These are phyloP conservation scores for Incumbomyces delicatus DNA, from an alignment of 2,329 filamentous ascomycete species.

Conservation along the genomic window DNA sequence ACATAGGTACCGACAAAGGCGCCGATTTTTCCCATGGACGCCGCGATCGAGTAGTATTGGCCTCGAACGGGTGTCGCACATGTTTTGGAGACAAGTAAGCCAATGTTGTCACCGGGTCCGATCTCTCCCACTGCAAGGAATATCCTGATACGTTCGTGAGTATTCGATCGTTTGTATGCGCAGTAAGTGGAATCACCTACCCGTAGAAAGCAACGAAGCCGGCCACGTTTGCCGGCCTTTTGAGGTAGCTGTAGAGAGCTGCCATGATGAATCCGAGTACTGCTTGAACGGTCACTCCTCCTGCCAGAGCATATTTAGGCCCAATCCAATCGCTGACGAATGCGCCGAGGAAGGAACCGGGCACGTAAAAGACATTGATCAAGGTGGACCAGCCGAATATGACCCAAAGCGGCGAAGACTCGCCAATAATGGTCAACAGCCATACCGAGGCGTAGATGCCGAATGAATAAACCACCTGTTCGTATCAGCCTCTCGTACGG, in stretches of 20 bases:
- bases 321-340: slow-evolving; percentile 70
- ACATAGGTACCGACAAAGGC: slow-evolving; percentile 81
- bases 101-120: slow-evolving; percentile 86
- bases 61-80: slow-evolving; percentile 82
- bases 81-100: slow-evolving; percentile 75
- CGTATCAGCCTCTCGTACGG: too few relatives aligned
- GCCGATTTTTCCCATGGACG: slow-evolving; percentile 36
- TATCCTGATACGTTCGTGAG: too few relatives aligned
- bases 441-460: slow-evolving; percentile 67
- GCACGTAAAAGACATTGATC: slow-evolving; percentile 81
- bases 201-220: slow-evolving; percentile 70
- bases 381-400: slow-evolving; percentile 82
- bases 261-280: slow-evolving; percentile 84
- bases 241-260: slow-evolving; percentile 63
- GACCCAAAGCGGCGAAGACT: slow-evolving; percentile 56
- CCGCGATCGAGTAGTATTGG: slow-evolving; percentile 51
- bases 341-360: slow-evolving; percentile 68
- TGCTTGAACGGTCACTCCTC: slow-evolving; percentile 63
- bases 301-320: slow-evolving; percentile 61
- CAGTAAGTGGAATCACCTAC: slow-evolving; percentile 39
- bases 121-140: slow-evolving; percentile 28
- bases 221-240: slow-evolving; percentile 55
- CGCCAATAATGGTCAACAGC: slow-evolving; percentile 50
- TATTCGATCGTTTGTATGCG: too few relatives aligned
- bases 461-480: slow-evolving; percentile 57